Conservation (phyloP, 2,329 filamentous ascomycete genomes). For the Phoma sp. region DNA sequence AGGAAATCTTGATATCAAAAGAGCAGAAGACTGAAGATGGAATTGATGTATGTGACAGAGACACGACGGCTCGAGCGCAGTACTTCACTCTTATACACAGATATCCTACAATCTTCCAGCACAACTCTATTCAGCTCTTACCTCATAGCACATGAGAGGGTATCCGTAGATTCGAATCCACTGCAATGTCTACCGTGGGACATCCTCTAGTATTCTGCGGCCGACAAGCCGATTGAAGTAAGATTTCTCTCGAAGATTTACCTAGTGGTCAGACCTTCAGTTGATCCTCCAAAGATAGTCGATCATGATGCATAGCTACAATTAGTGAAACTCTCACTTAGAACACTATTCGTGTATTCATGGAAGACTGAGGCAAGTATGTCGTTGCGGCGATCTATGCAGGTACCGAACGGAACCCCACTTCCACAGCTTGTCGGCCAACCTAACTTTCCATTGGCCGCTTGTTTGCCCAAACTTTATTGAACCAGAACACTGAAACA, state of each 20-base stretch:
- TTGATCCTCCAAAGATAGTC: neutral
- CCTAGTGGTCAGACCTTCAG: constrained; percentile 1
- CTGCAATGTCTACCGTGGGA: neutral
- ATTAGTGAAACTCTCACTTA: neutral
- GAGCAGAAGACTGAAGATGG: neutral
- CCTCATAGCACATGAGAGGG: too few species aligned
- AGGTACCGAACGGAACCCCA: neutral
- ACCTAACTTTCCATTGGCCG: neutral
- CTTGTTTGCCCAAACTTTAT: neutral
- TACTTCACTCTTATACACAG: neutral
- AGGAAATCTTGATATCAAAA: neutral
- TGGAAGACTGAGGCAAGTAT: neutral
- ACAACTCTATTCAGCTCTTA: neutral
- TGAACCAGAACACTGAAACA: neutral
- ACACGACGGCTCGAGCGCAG: neutral
- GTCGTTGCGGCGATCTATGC: neutral
- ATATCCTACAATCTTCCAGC: neutral
- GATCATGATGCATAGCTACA: neutral
- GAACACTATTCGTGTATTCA: neutral
- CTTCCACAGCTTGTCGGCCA: neutral
- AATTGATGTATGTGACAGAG: neutral
- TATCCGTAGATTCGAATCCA: neutral
- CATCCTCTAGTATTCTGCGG: neutral
- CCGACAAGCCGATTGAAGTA: neutral
- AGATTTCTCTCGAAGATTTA: neutral